A percentile compares a stretch with the other conserved stretches of the same genome.
These are phyloP conservation scores for Aspergillus viridinutans DNA, from an alignment of 2,329 filamentous ascomycete species.

Conservation along the genomic window DNA sequence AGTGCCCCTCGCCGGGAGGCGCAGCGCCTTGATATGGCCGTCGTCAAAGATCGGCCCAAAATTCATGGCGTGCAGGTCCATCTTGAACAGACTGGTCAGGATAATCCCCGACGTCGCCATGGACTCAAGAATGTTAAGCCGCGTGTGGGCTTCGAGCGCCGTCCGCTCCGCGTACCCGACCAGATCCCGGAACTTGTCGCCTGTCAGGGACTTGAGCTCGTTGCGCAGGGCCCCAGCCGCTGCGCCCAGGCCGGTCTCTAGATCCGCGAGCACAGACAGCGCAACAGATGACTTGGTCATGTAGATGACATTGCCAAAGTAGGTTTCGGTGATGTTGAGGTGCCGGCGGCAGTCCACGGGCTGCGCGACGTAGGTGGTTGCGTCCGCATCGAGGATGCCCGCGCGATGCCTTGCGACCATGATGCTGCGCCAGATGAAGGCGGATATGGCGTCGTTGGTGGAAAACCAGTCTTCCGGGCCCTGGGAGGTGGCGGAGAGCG, in stretches of 20 bases:
- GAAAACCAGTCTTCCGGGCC: background rate
- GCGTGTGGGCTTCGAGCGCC: background rate
- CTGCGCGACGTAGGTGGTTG: background rate
- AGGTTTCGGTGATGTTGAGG: background rate
- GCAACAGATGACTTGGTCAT: background rate
- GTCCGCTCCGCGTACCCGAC: background rate
- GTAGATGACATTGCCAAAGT: background rate
- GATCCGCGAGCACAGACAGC: background rate
- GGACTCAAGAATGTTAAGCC: background rate
- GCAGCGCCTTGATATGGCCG: background rate
- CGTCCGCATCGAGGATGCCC: background rate
- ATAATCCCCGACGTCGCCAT: background rate
- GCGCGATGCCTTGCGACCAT: background rate
- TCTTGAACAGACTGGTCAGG: background rate
- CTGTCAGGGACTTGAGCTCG: background rate
- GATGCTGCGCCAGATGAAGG: background rate
- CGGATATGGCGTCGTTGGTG: background rate
- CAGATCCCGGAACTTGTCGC: background rate
- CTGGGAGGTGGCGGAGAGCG: background rate
- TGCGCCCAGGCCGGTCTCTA: background rate
- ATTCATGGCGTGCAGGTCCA: background rate
- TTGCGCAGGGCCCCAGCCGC: background rate
- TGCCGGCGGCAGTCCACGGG: background rate
- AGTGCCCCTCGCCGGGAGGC: background rate
- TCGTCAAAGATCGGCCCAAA: background rate